A percentile compares a stretch with the other conserved stretches of the same genome.
Conservation (phyloP, 768 basidiomycete species). For the Collybiopsis confluens region DNA sequence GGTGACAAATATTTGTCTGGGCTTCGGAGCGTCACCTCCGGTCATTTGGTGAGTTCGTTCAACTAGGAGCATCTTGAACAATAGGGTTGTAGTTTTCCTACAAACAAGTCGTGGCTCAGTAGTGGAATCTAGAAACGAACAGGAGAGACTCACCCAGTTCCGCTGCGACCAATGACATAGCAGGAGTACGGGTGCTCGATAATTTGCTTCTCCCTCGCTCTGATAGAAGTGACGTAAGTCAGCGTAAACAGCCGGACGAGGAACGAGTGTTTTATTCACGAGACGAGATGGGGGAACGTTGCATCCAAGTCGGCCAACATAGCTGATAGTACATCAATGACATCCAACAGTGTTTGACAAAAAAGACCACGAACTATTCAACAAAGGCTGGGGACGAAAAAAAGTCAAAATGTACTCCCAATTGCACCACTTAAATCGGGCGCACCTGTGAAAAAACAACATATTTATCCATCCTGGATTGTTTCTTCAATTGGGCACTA, state of each 20-base stretch:
- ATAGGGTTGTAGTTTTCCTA: slow-evolving; percentile 75
- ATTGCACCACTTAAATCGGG: not conserved
- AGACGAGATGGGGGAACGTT: slow-evolving; percentile 39
- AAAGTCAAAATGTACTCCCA: not conserved
- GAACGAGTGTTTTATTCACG: slow-evolving; percentile 24
- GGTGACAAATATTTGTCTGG: slow-evolving; percentile 70
- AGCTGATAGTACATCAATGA: slow-evolving; percentile 23
- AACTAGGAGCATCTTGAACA: slow-evolving; percentile 71
- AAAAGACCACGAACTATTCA: slow-evolving; percentile 7
- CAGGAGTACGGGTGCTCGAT: slow-evolving; percentile 58
- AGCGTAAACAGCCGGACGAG: not conserved
- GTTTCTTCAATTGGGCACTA: not conserved
- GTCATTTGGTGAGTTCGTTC: slow-evolving; percentile 49
- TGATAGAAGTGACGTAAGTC: slow-evolving; percentile 11
- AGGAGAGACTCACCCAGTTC: slow-evolving; percentile 52
- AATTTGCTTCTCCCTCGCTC: slow-evolving; percentile 49
- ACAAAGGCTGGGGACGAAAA: slow-evolving; percentile 4
- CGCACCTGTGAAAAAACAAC: slow-evolving; percentile 37
- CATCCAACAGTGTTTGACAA: slow-evolving; percentile 28
- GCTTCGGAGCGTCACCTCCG: slow-evolving; percentile 33
- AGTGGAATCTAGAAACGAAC: not conserved
- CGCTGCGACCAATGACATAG: slow-evolving; percentile 67
- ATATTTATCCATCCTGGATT: slow-evolving; percentile 39
- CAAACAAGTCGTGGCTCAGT: not conserved
- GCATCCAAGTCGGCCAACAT: slow-evolving; percentile 49